A percentile compares a stretch with the other conserved stretches of the same genome.
Evolutionary conservation across 2,329 filamentous ascomycete species (phyloP).

Genomic region (Fusarium musae): DNA sequence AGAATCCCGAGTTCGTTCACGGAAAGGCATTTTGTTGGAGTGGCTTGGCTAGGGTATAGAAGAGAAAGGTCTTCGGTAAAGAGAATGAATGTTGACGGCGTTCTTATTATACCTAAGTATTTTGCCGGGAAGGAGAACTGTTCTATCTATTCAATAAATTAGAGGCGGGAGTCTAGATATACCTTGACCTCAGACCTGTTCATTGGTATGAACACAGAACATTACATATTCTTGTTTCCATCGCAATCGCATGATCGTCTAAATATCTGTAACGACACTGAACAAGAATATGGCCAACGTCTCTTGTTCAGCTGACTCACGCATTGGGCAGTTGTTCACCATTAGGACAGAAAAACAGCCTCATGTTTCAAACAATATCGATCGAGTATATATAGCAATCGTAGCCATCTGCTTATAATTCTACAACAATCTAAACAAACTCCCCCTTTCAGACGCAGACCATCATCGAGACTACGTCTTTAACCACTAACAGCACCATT

Average conservation of each 20-base stretch:
- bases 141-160: neutral
- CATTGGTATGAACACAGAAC: neutral
- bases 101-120: neutral
- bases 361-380: neutral
- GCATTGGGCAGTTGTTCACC: neutral
- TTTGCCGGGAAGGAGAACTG: neutral
- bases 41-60: neutral
- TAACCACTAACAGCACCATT: neutral
- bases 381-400: constrained; percentile 3
- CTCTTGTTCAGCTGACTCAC: constrained; percentile 15
- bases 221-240: neutral
- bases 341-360: neutral
- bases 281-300: constrained; percentile 10
- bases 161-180: neutral
- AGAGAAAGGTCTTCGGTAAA: neutral
- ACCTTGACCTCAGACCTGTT: neutral
- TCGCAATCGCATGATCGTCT: neutral
- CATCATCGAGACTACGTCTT: neutral
- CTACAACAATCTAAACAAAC: neutral
- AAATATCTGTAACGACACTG: neutral
- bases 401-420: neutral
- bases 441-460: neutral
- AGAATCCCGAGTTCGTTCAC: neutral
- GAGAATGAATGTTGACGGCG: neutral
- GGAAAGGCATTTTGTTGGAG: neutral